These are phyloP conservation scores for Pseudophaeomoniella oleicola DNA, from an alignment of 2,329 filamentous ascomycete species.

Conservation along the genomic window DNA sequence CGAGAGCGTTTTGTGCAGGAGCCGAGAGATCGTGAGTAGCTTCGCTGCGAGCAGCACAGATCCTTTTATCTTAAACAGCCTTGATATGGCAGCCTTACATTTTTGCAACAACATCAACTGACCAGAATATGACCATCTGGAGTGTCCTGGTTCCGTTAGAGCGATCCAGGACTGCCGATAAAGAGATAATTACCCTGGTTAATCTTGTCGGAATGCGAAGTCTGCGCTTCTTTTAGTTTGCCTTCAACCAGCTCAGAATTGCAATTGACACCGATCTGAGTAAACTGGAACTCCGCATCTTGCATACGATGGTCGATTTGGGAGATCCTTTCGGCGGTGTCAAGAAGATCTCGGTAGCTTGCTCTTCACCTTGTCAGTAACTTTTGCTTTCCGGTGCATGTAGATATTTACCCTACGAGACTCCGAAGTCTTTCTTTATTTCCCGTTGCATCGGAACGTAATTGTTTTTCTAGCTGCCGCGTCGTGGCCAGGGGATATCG, in stretches of 20 bases:
- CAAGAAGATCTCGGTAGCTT: constrained; percentile 75
- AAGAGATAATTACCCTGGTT: constrained; percentile 1
- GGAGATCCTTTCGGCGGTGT: constrained; percentile 87
- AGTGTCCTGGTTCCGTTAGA: constrained; percentile 22
- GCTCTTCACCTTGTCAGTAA: constrained; percentile 24
- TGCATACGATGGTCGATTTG: constrained; percentile 72
- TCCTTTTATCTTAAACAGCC: constrained; percentile 35
- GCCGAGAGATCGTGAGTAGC: constrained; percentile 57
- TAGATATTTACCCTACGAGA: constrained; percentile 43
- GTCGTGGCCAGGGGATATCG: constrained; percentile 49
- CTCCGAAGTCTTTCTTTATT: constrained; percentile 53
- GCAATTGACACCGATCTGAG: constrained; percentile 60
- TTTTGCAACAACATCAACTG: constrained; percentile 44
- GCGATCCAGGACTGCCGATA: constrained; percentile 2
- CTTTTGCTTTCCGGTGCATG: neutral
- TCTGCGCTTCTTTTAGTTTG: neutral
- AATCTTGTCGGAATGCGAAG: neutral
- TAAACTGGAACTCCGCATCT: constrained; percentile 55
- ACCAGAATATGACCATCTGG: constrained; percentile 32
- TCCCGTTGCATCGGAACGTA: constrained; percentile 45
- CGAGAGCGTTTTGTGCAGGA: constrained; percentile 60
- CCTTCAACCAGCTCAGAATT: constrained; percentile 37
- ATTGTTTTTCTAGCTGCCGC: constrained; percentile 48
- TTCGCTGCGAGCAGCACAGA: constrained; percentile 48
- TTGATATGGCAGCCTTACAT: constrained; percentile 37